These are phyloP conservation scores for Arthroderma sp. DNA, from an alignment of 2,329 filamentous ascomycete species.

Conservation along the genomic window DNA sequence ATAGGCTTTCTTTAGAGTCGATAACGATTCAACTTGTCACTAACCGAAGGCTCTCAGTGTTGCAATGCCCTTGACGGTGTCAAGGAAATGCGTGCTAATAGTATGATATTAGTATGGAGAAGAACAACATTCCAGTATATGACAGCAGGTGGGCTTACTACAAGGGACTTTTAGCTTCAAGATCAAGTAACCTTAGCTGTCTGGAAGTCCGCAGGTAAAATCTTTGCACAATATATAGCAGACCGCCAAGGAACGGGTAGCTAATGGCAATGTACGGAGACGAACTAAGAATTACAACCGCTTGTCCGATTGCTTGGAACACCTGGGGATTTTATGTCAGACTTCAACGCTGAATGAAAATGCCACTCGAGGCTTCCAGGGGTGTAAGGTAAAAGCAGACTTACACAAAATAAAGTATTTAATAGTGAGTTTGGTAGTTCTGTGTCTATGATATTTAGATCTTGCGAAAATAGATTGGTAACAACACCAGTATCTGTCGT, in stretches of 20 bases:
- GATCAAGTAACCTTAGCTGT: constrained; percentile 33
- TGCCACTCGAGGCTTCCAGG: not conserved
- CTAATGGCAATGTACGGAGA: constrained; percentile 21
- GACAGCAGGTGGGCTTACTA: constrained; percentile 23
- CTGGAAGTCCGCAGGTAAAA: constrained; percentile 35
- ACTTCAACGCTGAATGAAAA: not conserved
- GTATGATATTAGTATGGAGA: not conserved
- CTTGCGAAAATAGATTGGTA: constrained; percentile 37
- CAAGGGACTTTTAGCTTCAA: constrained; percentile 33
- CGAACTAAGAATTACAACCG: constrained; percentile 18
- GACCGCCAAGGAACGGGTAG: constrained; percentile 17
- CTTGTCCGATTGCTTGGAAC: constrained; percentile 17
- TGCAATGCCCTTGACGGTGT: constrained; percentile 17
- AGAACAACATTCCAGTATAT: not conserved
- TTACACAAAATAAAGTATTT: constrained; percentile 16
- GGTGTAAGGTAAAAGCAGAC: not conserved
- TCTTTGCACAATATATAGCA: constrained; percentile 25
- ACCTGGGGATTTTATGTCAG: constrained; percentile 6
- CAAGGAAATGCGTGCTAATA: constrained; percentile 22
- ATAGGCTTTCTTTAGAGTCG: too few relatives aligned
- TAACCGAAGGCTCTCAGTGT: constrained; percentile 12
- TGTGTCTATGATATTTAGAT: constrained; percentile 36
- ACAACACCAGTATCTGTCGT: constrained; percentile 35
- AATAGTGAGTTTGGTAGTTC: constrained; percentile 29
- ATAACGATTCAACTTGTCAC: too few relatives aligned